Conservation (phyloP, 495 filamentous ascomycete species). For the Penicillium verhagenii region DNA sequence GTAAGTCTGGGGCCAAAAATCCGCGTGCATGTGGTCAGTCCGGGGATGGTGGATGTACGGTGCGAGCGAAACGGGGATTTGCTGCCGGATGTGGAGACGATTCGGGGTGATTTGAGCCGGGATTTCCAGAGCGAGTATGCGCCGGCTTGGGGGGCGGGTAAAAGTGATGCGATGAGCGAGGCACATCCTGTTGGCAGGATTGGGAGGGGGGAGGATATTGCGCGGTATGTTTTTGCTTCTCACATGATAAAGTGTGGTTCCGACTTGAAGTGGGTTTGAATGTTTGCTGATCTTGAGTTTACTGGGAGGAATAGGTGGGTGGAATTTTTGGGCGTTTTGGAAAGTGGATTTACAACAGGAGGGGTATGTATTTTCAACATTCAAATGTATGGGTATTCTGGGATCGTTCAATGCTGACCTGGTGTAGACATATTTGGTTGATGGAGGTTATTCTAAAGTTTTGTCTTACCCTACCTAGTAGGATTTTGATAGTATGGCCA, state of each 20-base stretch:
- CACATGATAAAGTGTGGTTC: not conserved
- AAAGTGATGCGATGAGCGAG: not conserved
- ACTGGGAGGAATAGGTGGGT: conserved; percentile 1
- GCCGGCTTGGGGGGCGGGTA: not conserved
- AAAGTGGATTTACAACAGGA: conserved; percentile 2
- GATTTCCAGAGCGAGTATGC: conserved; percentile 6
- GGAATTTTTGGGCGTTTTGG: conserved; percentile 1
- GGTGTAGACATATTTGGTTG: conserved; percentile 1
- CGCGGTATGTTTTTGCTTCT: not conserved
- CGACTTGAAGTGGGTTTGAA: too few species aligned
- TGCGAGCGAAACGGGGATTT: not conserved
- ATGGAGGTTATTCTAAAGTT: not conserved
- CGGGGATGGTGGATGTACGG: conserved; percentile 5
- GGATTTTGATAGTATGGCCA: too few species aligned
- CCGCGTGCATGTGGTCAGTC: conserved; percentile 1
- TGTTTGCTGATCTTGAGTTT: too few species aligned
- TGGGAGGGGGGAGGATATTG: conserved; percentile 4
- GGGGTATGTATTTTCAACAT: not conserved
- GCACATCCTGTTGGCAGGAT: conserved; percentile 2
- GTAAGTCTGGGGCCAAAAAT: not conserved
- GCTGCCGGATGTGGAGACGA: not conserved
- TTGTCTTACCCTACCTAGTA: not conserved
- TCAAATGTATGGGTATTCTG: too few species aligned
- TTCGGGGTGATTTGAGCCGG: not conserved
- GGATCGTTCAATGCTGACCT: too few species aligned